phyloP scores from a whole-genome alignment of 257 asterid genomes.

The Avicennia marina region DNA sequence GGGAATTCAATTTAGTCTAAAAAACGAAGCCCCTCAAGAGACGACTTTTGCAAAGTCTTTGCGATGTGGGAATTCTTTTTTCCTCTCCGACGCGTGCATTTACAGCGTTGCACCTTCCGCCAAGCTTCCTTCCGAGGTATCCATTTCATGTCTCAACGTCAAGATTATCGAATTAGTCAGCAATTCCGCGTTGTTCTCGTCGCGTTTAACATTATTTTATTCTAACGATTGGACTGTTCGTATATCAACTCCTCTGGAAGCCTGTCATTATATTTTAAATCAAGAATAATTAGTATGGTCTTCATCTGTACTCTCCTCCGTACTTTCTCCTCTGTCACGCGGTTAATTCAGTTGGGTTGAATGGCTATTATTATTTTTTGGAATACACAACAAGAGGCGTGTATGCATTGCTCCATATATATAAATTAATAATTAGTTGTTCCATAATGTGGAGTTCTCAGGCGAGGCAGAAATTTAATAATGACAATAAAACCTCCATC shows the following conservation, averaged over 20 bases:
- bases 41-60: too few species aligned
- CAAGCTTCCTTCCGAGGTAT: constrained; percentile 14
- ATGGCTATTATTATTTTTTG: not conserved
- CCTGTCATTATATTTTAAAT: not conserved
- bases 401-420: too few species aligned
- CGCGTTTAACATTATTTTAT: not conserved
- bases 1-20: too few species aligned
- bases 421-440: too few species aligned
- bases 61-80: too few species aligned
- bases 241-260: too few species aligned
- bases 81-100: too few species aligned
- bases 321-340: too few species aligned
- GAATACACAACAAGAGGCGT: not conserved
- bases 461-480: too few species aligned
- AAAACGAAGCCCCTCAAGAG: too few species aligned
- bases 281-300: not conserved
- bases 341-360: constrained; percentile 30
- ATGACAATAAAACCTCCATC: too few species aligned
- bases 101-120: constrained; percentile 36
- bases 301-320: constrained; percentile 9
- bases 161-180: constrained; percentile 13
- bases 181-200: constrained; percentile 25
- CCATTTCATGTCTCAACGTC: constrained; percentile 24
- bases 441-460: too few species aligned
- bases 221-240: constrained; percentile 2